phyloP scores from a whole-genome alignment of 352 stramenopile genomes.

The Globisporangium yorkense region DNA sequence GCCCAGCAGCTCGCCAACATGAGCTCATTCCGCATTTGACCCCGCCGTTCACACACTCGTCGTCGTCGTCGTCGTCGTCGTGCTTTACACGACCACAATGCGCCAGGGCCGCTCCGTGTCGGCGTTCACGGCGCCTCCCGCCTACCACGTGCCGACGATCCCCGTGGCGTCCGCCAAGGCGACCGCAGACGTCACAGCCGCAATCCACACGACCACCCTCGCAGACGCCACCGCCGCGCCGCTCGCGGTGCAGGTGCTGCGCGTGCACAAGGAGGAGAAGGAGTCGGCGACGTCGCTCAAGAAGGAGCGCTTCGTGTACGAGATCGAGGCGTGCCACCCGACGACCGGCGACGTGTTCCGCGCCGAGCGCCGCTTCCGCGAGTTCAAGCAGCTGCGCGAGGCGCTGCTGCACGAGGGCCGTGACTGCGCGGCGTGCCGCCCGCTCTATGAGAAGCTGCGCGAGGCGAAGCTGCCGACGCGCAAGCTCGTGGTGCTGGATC shows the following conservation, averaged over 20 bases:
- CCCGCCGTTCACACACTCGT: too few species aligned
- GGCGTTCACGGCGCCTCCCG: slow-evolving; percentile 2
- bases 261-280: slow-evolving; percentile 55
- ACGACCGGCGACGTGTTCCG: slow-evolving; percentile 49
- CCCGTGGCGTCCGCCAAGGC: slow-evolving; percentile 4
- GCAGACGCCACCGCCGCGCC: slow-evolving; percentile 7
- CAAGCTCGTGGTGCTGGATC: slow-evolving; percentile 48
- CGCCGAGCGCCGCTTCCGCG: slow-evolving; percentile 47
- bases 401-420: slow-evolving; percentile 51
- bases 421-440: slow-evolving; percentile 35
- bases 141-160: slow-evolving; percentile 13
- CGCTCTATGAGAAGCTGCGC: slow-evolving; percentile 48
- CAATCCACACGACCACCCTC: too few species aligned
- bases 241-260: slow-evolving; percentile 49
- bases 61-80: too few species aligned
- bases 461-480: slow-evolving; percentile 40
- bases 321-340: slow-evolving; percentile 68
- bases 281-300: slow-evolving; percentile 28
- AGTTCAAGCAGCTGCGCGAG: slow-evolving; percentile 67
- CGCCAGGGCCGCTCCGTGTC: slow-evolving; percentile 5
- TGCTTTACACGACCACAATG: neutral
- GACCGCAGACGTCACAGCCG: neutral
- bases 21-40: neutral
- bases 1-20: neutral
- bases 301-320: slow-evolving; percentile 68